Percentiles rank a stretch among this genome's conserved stretches.
Conservation (phyloP, 2,329 filamentous ascomycete genomes). For the Alternaria infectoria region DNA sequence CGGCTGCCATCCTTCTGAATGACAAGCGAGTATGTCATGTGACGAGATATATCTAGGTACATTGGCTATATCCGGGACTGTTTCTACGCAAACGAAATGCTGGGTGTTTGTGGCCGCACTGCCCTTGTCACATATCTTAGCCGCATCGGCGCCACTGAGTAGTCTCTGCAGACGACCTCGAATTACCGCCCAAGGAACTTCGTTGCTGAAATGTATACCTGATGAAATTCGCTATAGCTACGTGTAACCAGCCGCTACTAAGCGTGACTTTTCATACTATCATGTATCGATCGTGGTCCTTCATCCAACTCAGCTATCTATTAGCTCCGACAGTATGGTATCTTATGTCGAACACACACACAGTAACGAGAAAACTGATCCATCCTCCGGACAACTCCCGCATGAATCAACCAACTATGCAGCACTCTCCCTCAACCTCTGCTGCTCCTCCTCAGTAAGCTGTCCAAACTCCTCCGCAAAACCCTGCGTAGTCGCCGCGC, state of each 20-base stretch:
- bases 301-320: background rate
- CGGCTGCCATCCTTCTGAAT: background rate
- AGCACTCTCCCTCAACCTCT: slow-evolving; percentile 54
- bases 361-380: background rate
- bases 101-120: background rate
- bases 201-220: background rate
- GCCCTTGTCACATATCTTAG: background rate
- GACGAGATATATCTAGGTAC: background rate
- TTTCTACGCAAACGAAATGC: background rate
- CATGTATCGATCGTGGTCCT: background rate
- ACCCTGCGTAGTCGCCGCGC: slow-evolving; percentile 58
- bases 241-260: background rate
- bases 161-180: background rate
- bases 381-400: background rate
- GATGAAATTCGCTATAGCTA: background rate
- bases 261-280: background rate
- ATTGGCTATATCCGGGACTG: background rate
- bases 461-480: slow-evolving; percentile 63
- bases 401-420: slow-evolving; percentile 10
- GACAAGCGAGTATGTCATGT: background rate
- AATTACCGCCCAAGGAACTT: background rate
- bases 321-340: background rate
- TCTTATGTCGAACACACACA: background rate
- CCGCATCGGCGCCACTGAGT: background rate
- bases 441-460: slow-evolving; percentile 62